These are phyloP conservation scores for Phytophthora citricola DNA, from an alignment of 352 stramenopile species.

Conservation along the genomic window DNA sequence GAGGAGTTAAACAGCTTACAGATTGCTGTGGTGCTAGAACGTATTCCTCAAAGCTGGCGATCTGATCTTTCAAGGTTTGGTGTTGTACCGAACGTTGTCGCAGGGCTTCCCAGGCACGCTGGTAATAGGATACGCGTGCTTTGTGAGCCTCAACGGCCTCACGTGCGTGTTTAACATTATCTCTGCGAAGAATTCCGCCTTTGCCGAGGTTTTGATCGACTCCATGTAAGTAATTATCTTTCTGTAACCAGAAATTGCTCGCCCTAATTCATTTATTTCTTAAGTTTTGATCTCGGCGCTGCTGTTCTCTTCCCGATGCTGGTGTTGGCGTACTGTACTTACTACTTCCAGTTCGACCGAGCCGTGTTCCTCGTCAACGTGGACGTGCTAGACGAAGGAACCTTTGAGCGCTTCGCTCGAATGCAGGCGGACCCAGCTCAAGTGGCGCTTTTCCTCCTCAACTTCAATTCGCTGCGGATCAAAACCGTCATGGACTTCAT, in stretches of 20 bases:
- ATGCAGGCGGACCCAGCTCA: conserved; percentile 35
- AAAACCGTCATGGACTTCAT: conserved; percentile 27
- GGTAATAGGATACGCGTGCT: conserved; percentile 23
- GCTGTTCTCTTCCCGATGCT: conserved; percentile 38
- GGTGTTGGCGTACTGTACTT: conserved; percentile 26
- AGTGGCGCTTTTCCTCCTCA: conserved; percentile 32
- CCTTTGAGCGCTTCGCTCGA: conserved; percentile 38
- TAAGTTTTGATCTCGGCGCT: conserved; percentile 40
- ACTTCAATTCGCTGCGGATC: conserved; percentile 41
- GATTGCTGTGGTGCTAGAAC: conserved; percentile 27
- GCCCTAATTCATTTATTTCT: background rate
- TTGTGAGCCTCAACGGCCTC: conserved; percentile 34
- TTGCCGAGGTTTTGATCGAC: conserved; percentile 40
- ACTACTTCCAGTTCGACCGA: conserved; percentile 38
- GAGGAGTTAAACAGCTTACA: background rate
- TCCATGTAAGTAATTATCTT: conserved; percentile 23
- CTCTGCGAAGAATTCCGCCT: conserved; percentile 24
- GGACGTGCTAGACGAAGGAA: conserved; percentile 19
- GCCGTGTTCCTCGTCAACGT: conserved; percentile 26
- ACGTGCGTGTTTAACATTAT: conserved; percentile 32
- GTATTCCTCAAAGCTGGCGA: conserved; percentile 35
- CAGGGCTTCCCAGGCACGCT: conserved; percentile 28
- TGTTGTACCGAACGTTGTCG: conserved; percentile 27
- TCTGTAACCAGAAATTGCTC: too few species aligned
- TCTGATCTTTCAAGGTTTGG: conserved; percentile 32